A percentile compares a stretch with the other conserved stretches of the same genome.
These are phyloP conservation scores for Fusarium sp. DNA, from an alignment of 2,329 filamentous ascomycete genomes.

Conservation along the genomic window DNA sequence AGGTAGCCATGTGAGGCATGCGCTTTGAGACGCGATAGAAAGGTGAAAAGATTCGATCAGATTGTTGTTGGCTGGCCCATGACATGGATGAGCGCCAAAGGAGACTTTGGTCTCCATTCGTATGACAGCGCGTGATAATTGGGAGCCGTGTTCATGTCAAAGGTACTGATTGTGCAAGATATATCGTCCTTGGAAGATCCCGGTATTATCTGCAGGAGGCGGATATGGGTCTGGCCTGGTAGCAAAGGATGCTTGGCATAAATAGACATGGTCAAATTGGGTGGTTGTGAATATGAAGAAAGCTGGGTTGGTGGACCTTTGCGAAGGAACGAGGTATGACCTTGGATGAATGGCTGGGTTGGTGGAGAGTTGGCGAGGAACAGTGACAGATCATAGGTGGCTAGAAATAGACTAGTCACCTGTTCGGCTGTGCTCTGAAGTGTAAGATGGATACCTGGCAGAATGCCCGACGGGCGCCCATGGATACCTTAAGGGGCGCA, in stretches of 20 bases:
- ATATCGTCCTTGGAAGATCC: neutral
- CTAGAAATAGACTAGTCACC: neutral
- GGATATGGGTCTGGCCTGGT: neutral
- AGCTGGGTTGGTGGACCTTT: neutral
- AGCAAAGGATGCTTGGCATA: neutral
- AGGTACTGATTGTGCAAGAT: neutral
- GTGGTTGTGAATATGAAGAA: neutral
- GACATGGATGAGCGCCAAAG: neutral
- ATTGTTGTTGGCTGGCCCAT: neutral
- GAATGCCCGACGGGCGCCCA: neutral
- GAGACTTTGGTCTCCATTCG: neutral
- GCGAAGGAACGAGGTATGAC: neutral
- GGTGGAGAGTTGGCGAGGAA: neutral
- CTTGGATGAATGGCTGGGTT: neutral
- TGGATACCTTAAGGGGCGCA: neutral
- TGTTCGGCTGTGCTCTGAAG: neutral
- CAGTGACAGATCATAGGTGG: neutral
- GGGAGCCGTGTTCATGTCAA: neutral
- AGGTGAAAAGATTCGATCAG: neutral
- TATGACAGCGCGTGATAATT: neutral
- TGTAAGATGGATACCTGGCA: neutral
- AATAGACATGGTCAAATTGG: neutral
- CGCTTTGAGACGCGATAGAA: neutral
- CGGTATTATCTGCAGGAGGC: neutral
- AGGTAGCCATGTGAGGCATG: neutral